Percentiles rank a stretch among this genome's conserved stretches.
Conservation (phyloP, 371 early-diverging fungal genomes). For the Zychaea mexicana region DNA sequence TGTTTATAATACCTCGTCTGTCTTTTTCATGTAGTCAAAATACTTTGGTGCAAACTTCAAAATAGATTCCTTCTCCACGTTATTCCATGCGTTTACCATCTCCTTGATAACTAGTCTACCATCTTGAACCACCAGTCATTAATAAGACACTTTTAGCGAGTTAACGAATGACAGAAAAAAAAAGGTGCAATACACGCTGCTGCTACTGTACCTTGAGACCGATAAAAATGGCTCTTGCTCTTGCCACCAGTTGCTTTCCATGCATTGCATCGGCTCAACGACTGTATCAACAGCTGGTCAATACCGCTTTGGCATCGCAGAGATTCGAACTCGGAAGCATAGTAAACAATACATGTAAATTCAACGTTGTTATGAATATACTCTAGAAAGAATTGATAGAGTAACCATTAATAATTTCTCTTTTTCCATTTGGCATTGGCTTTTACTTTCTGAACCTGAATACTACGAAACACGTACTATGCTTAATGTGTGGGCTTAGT, state of each 20-base stretch:
- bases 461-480: conserved; percentile 33
- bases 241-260: conserved; percentile 90
- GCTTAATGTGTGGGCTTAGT: conserved; percentile 42
- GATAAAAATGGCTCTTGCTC: conserved; percentile 63
- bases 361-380: conserved; percentile 73
- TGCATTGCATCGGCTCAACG: conserved; percentile 75
- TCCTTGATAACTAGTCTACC: conserved; percentile 89
- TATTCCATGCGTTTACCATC: conserved; percentile 73
- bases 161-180: no score
- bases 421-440: neutral
- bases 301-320: conserved; percentile 81
- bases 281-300: conserved; percentile 75
- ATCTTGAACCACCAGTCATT: conserved; percentile 50
- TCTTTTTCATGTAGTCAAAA: conserved; percentile 82
- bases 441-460: neutral
- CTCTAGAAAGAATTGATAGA: conserved; percentile 44
- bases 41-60: conserved; percentile 90
- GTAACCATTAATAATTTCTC: neutral
- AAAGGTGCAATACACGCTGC: no score
- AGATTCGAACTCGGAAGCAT: conserved; percentile 85
- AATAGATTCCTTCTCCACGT: conserved; percentile 85
- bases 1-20: conserved; percentile 32
- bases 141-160: neutral
- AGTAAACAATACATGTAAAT: conserved; percentile 84
- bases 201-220: conserved; percentile 54